phyloP scores from a whole-genome alignment of 78 protist species.

The Guillardia theta region DNA sequence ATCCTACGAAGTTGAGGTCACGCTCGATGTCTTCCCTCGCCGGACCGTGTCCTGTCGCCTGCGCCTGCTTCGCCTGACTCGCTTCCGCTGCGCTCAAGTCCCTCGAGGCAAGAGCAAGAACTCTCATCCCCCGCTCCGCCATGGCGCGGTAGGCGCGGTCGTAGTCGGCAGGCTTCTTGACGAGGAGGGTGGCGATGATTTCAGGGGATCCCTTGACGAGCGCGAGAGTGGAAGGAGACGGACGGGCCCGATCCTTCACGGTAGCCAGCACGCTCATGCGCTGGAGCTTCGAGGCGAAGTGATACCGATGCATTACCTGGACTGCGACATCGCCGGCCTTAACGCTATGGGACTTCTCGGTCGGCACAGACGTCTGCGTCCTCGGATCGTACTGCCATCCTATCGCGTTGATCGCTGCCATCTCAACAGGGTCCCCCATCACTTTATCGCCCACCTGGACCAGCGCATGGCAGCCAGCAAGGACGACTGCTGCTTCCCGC shows the following conservation, averaged over 20 bases:
- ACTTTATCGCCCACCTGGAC: slow-evolving; percentile 38
- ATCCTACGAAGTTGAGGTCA: slow-evolving; percentile 88
- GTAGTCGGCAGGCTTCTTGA: background rate
- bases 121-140: slow-evolving; percentile 47
- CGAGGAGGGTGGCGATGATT: slow-evolving; percentile 47
- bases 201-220: slow-evolving; percentile 93
- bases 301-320: slow-evolving; percentile 72
- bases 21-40: slow-evolving; percentile 71
- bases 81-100: background rate
- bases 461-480: slow-evolving; percentile 83
- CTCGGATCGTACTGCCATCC: slow-evolving; percentile 52
- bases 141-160: background rate
- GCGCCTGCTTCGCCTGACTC: background rate
- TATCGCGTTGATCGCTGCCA: slow-evolving; percentile 76
- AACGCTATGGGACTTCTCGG: background rate
- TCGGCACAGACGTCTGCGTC: background rate
- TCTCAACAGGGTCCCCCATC: slow-evolving; percentile 96
- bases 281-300: slow-evolving; percentile 77
- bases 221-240: too few relatives aligned
- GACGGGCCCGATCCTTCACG: background rate
- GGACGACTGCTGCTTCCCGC: too few relatives aligned
- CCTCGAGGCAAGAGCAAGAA: slow-evolving; percentile 49
- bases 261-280: slow-evolving; percentile 83
- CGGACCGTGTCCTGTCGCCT: background rate
- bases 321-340: background rate